Evolutionary conservation across 169 alveolate species (phyloP).

Genomic region (Plasmodium cynomolgi): DNA sequence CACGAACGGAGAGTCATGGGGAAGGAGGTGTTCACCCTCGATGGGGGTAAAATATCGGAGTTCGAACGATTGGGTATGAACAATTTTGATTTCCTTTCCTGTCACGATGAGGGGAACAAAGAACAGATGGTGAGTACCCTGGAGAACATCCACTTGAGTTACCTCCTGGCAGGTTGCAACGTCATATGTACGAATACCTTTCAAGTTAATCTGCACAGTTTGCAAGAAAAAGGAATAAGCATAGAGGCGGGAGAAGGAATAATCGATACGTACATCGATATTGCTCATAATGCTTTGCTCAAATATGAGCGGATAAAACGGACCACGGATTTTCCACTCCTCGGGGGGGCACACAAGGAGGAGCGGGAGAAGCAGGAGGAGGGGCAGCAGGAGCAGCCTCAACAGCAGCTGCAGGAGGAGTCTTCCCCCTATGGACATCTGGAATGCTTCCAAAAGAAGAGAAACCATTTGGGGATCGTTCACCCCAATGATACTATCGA

Average conservation of each 20-base stretch:
- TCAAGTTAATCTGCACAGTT: constrained; percentile 60
- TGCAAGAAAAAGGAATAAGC: constrained; percentile 4
- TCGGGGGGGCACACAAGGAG: not conserved
- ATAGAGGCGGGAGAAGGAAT: constrained; percentile 44
- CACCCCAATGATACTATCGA: constrained; percentile 15
- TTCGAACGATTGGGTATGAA: constrained; percentile 15
- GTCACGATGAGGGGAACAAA: not conserved
- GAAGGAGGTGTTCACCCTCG: constrained; percentile 26
- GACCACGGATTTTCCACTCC: not conserved
- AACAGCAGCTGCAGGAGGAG: no score
- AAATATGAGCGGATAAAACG: constrained; percentile 29
- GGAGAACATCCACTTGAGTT: constrained; percentile 48
- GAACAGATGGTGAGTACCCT: constrained; percentile 12
- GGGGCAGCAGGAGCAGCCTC: no score
- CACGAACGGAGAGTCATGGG: not conserved
- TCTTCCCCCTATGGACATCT: constrained; percentile 27
- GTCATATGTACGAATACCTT: constrained; percentile 44
- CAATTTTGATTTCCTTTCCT: constrained; percentile 48
- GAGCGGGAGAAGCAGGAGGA: no score
- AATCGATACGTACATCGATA: constrained; percentile 33
- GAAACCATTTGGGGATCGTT: constrained; percentile 1
- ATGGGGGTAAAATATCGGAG: constrained; percentile 60
- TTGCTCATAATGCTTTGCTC: constrained; percentile 27
- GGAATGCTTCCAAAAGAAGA: constrained; percentile 2
- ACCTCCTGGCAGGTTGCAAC: constrained; percentile 33